Evolutionary conservation across 2,329 filamentous ascomycete genomes (phyloP), one percentile per base, ranked within the genome.

Genomic region (Huntiella abstrusa): DNA sequence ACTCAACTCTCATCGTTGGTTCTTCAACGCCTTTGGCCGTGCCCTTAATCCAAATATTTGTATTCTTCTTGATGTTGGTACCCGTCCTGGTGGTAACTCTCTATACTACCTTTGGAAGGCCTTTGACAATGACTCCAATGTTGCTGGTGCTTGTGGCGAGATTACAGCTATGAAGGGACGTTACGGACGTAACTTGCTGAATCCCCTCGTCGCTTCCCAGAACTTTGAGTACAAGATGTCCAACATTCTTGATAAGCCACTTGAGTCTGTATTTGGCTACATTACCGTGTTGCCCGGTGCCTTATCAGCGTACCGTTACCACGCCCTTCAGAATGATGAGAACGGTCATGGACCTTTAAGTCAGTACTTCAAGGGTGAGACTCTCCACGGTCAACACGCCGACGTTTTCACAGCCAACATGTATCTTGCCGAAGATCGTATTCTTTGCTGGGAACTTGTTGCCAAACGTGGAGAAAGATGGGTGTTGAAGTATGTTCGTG

Each of bases 191-290:
- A 85, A 88, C 52, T 70, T 98, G 12, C 67, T 98, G 40, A 98
- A 98, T 56, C 91, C 91, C 0, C 69, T 98, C 4, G 88, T 98
- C 12, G 91, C 91, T 0, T 93, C 86, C 40, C 91, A 98, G 57
- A 98, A 98, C 60, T 98, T 98, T 54, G 91, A 98, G 66, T 98
- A 98, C 69, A 98, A 98, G 63, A 95, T 98, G 85, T 94, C 86
- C 36, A 98, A 98, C 56, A 98, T 98, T 56, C 70, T 98, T 19
- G 91, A 98, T 60, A 98, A 98, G 62, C 91, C 91, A 0, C 68
- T 98, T 2, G 91, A 98, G 60, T 94, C 85, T 0, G 88, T 94
- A 0, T 98, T 98, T 60, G 91, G 91, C 2, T 98, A 96, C 59
- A 98, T 98, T 54, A 96, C 88, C 4, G 91, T 98, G 54, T 66